Conservation (phyloP, 75 land plant species). For the Isoetes taiwanensis region DNA sequence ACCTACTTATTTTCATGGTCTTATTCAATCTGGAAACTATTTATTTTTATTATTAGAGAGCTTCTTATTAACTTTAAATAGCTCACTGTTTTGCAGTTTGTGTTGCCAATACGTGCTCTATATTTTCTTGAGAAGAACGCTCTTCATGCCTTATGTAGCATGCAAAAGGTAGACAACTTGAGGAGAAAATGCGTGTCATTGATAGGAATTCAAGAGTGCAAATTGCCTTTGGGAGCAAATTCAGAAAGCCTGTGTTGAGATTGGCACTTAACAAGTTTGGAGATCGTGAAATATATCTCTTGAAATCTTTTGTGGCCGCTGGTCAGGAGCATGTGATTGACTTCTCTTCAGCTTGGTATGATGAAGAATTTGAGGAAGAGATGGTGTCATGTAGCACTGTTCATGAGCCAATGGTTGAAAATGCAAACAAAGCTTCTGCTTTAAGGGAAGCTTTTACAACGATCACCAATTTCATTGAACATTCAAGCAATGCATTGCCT, state of each 20-base stretch:
- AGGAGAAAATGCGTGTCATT: conserved; percentile 25
- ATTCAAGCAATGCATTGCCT: background rate
- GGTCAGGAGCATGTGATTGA: conserved; percentile 76
- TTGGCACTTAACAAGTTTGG: conserved; percentile 14
- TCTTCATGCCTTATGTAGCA: too few relatives aligned
- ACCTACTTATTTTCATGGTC: too few relatives aligned
- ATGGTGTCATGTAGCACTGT: conserved; percentile 3
- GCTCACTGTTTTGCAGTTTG: too few relatives aligned
- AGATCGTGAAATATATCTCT: conserved; percentile 32
- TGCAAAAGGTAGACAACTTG: too few relatives aligned
- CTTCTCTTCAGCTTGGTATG: conserved; percentile 9
- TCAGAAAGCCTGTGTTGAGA: conserved; percentile 8
- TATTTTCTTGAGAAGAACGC: too few relatives aligned
- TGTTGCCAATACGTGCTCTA: too few relatives aligned
- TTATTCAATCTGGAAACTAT: too few relatives aligned
- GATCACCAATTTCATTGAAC: conserved; percentile 43
- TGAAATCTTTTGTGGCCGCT: conserved; percentile 75
- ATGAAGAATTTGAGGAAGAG: conserved; percentile 5
- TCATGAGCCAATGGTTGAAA: background rate
- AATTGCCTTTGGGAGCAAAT: conserved; percentile 20
- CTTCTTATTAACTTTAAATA: too few relatives aligned
- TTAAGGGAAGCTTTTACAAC: conserved; percentile 36
- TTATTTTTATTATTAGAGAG: too few relatives aligned
- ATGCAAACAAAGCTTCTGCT: conserved; percentile 10
- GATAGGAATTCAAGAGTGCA: conserved; percentile 30